Base-by-base conservation (phyloP, 768 basidiomycete genomes). In the Suillus spraguei region DNA sequence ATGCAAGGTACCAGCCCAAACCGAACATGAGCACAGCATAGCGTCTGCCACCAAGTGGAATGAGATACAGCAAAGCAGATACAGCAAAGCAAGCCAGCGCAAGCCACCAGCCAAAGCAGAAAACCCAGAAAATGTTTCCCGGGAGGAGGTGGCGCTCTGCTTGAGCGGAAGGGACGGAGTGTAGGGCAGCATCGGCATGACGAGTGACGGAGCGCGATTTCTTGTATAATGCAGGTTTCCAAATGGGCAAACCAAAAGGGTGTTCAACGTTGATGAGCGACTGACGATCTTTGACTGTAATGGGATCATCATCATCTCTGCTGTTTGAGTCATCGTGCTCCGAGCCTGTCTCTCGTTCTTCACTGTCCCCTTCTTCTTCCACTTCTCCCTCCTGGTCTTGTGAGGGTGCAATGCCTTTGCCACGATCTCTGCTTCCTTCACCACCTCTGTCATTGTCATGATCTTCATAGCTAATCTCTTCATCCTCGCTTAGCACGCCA, bases 151-250 rank as follows among this genome's bases (percentile, higher is more conserved):
- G 97, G 35, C 94, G 88, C 70, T 97, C 95, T 2, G 93, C 95
- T 65, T 95, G 92, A 3, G 94, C 91, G 22, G 94, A 97, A 2
- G 97, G 97, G 36, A 93, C 83, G 14, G 91, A 86, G 73, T 99
- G 97, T 5, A 99, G 85, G 0, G 92, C 97, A 63, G 92, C 88
- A 75, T 99, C 97, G 42, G 97, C 97, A 78, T 95, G 87, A 59
- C 97, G 93, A 56, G 96, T 98, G 69, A 99, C 93, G 3, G 96
- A 94, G 38, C 97, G 90, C 38, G 92, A 91, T 74, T 99, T 99
- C 78, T 96, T 95, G 87, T 99, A 99, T 63, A 99, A 77, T 0
- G 97, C 97, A 24, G 97, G 97, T 76, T 99, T 99, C 97, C 97
- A 99, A 73, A 99, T 98, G 44, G 94, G 97, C 64, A 99, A 83